Conservation (phyloP, 768 basidiomycete genomes). For the Agaricus bisporus region DNA sequence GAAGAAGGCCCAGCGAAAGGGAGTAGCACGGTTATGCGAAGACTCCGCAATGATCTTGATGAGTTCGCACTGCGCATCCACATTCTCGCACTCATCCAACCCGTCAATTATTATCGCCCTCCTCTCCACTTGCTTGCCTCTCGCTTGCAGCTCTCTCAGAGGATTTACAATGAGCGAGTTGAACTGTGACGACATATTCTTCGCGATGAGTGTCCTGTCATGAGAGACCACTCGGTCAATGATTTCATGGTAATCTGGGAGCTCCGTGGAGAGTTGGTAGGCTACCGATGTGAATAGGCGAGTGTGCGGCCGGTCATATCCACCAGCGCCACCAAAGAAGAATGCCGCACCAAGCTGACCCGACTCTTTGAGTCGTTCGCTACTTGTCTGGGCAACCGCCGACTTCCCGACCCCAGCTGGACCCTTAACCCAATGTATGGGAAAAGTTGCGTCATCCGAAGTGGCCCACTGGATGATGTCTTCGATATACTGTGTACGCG, state of each 20-base stretch:
- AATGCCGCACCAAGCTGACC: slow-evolving; percentile 6
- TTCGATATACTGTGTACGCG: background rate
- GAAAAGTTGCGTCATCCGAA: background rate
- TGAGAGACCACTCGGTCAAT: background rate
- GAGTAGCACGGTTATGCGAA: background rate
- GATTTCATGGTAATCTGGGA: background rate
- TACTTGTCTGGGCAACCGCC: slow-evolving; percentile 1
- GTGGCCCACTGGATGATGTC: background rate
- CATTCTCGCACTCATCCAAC: background rate
- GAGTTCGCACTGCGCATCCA: background rate
- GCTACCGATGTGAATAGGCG: slow-evolving; percentile 6
- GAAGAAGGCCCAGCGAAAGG: slow-evolving; percentile 2
- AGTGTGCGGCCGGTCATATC: background rate
- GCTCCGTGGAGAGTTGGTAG: background rate
- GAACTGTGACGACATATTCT: background rate
- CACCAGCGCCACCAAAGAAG: background rate
- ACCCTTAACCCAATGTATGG: slow-evolving; percentile 2
- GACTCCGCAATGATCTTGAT: slow-evolving; percentile 2
- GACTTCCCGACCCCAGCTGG: slow-evolving; percentile 9
- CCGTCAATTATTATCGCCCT: background rate
- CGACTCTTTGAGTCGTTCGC: background rate
- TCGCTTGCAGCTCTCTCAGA: background rate
- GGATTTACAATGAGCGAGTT: background rate
- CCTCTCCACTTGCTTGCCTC: background rate
- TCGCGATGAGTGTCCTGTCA: background rate